Conservation (phyloP, 805 yeast genomes). For the Candida sanyiensis region DNA sequence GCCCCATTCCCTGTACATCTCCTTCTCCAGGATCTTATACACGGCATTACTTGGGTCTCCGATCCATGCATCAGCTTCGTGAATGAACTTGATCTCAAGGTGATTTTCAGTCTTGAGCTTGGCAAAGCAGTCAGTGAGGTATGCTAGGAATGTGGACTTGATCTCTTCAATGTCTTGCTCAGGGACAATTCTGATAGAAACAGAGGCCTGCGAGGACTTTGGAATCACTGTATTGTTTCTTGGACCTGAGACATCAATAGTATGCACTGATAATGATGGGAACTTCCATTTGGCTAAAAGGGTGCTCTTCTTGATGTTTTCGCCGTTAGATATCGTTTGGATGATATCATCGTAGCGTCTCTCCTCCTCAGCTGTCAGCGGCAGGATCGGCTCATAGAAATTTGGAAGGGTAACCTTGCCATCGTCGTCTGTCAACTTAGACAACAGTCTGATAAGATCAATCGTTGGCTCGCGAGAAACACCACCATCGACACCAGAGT, state of each 20-base stretch:
- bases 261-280: slow-evolving; percentile 86
- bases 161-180: slow-evolving; percentile 66
- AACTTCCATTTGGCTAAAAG: slow-evolving; percentile 80
- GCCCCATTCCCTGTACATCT: slow-evolving; percentile 68
- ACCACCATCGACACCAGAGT: slow-evolving; percentile 97
- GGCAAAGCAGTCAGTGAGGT: slow-evolving; percentile 43
- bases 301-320: slow-evolving; percentile 37
- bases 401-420: slow-evolving; percentile 59
- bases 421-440: slow-evolving; percentile 52
- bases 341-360: slow-evolving; percentile 56
- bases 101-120: slow-evolving; percentile 55
- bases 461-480: slow-evolving; percentile 81
- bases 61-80: slow-evolving; percentile 94
- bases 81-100: slow-evolving; percentile 54
- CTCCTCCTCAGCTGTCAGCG: slow-evolving; percentile 52
- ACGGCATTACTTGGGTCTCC: slow-evolving; percentile 79
- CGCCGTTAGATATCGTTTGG: slow-evolving; percentile 28
- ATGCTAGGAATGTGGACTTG: slow-evolving; percentile 43
- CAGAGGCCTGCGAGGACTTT: slow-evolving; percentile 62
- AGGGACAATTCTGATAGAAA: slow-evolving; percentile 87
- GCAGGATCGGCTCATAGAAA: slow-evolving; percentile 63
- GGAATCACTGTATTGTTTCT: slow-evolving; percentile 88
- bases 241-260: slow-evolving; percentile 84
- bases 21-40: slow-evolving; percentile 58
- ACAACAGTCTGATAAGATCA: slow-evolving; percentile 70